Percentiles rank a stretch among this genome's conserved stretches.
Evolutionary conservation across 225 moss, liverwort and hornwort genomes (phyloP).

Genomic region (Pseudisothecium myosuroides): DNA sequence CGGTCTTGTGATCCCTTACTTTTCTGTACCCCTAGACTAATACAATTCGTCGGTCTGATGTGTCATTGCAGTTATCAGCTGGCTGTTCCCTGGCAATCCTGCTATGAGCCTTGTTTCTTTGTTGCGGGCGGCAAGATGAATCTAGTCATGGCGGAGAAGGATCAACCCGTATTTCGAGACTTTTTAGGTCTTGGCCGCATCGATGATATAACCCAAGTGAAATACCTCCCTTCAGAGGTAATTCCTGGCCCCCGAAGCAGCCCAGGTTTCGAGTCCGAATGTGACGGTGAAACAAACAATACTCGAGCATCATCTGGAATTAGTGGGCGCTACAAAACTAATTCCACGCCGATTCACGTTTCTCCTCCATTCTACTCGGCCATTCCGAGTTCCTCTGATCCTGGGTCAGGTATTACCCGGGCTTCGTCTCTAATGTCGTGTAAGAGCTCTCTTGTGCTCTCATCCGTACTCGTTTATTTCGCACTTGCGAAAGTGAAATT

Average conservation of each 20-base stretch:
- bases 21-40: background rate
- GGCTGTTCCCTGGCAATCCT: constrained; percentile 4
- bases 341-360: constrained; percentile 37
- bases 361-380: constrained; percentile 55
- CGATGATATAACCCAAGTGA: constrained; percentile 57
- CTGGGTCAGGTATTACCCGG: constrained; percentile 65
- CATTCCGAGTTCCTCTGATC: constrained; percentile 75
- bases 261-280: constrained; percentile 60
- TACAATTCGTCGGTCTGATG: background rate
- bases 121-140: constrained; percentile 48
- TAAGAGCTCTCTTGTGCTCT: background rate
- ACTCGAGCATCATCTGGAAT: constrained; percentile 54
- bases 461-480: background rate
- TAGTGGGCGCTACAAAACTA: constrained; percentile 57
- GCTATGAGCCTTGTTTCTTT: constrained; percentile 12
- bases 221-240: constrained; percentile 38
- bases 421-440: background rate
- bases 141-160: constrained; percentile 92
- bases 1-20: background rate
- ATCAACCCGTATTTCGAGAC: constrained; percentile 85
- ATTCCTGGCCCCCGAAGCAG: constrained; percentile 21
- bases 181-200: constrained; percentile 80
- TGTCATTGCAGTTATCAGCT: constrained; percentile 5
- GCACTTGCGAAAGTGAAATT: background rate
- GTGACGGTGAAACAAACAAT: constrained; percentile 49